Conservation (phyloP, 192 early-diverging fungal genomes). For the Linnemannia schmuckeri region DNA sequence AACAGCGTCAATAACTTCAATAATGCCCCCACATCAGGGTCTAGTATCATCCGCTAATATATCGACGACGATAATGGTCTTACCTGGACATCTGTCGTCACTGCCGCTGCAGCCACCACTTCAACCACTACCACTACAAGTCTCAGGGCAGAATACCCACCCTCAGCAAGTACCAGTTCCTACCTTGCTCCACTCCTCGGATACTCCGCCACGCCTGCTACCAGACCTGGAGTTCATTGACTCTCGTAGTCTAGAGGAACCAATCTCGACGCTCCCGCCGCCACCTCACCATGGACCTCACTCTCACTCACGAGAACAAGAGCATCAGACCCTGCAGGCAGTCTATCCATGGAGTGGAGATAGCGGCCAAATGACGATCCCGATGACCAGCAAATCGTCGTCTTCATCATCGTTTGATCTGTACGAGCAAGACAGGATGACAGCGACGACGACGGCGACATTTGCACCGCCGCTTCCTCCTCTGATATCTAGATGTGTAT, state of each 20-base stretch:
- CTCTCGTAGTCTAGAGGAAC: background rate
- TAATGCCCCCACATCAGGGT: background rate
- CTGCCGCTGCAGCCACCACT: background rate
- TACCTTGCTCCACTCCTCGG: background rate
- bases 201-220: background rate
- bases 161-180: background rate
- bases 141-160: background rate
- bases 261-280: background rate
- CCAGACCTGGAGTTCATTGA: background rate
- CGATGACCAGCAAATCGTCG: background rate
- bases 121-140: background rate
- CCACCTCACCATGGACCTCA: background rate
- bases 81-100: background rate
- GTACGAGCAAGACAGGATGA: background rate
- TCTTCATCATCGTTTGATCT: background rate
- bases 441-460: too few relatives aligned
- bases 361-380: background rate
- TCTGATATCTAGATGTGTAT: too few relatives aligned
- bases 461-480: too few relatives aligned
- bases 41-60: background rate
- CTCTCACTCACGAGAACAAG: background rate
- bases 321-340: background rate
- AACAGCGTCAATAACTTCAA: background rate
- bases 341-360: background rate
- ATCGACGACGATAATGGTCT: background rate